These are phyloP conservation scores for Kodamaea plutei DNA, from an alignment of 1,139 yeast genomes.

Conservation along the genomic window DNA sequence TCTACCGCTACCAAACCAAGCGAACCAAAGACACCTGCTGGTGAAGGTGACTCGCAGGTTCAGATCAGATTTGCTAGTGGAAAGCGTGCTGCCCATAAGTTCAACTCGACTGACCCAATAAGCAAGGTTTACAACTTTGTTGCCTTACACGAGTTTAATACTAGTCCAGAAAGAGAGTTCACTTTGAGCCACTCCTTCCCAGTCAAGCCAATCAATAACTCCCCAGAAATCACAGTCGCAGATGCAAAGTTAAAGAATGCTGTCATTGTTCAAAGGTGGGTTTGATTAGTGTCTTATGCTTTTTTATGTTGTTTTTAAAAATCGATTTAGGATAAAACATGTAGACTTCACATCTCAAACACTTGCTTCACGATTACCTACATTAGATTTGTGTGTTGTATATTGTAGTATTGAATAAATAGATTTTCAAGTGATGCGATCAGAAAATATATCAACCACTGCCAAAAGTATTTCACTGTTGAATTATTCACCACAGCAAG, in stretches of 20 bases:
- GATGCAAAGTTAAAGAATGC: slow-evolving; percentile 80
- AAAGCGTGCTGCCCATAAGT: slow-evolving; percentile 58
- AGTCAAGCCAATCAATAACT: slow-evolving; percentile 63
- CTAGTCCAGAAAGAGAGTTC: slow-evolving; percentile 46
- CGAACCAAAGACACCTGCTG: slow-evolving; percentile 21
- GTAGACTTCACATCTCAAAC: too few species aligned
- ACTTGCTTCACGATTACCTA: too few species aligned
- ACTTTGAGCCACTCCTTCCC: slow-evolving; percentile 82
- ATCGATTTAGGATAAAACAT: too few species aligned
- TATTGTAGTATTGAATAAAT: neutral
- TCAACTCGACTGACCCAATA: slow-evolving; percentile 66
- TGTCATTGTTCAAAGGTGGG: slow-evolving; percentile 89
- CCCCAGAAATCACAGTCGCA: slow-evolving; percentile 47
- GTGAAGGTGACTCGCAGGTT: slow-evolving; percentile 67
- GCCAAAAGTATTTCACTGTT: too few species aligned
- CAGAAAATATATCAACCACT: too few species aligned
- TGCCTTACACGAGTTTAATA: slow-evolving; percentile 38
- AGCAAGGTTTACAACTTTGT: slow-evolving; percentile 68
- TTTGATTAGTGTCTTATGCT: slow-evolving; percentile 9
- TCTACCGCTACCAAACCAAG: slow-evolving; percentile 3
- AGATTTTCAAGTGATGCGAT: neutral
- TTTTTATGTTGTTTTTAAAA: neutral
- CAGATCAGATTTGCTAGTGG: slow-evolving; percentile 89
- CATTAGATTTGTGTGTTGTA: too few species aligned
- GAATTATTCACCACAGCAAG: too few species aligned